Conservation (phyloP, 352 stramenopile species). For the Pythium vanterpoolii region DNA sequence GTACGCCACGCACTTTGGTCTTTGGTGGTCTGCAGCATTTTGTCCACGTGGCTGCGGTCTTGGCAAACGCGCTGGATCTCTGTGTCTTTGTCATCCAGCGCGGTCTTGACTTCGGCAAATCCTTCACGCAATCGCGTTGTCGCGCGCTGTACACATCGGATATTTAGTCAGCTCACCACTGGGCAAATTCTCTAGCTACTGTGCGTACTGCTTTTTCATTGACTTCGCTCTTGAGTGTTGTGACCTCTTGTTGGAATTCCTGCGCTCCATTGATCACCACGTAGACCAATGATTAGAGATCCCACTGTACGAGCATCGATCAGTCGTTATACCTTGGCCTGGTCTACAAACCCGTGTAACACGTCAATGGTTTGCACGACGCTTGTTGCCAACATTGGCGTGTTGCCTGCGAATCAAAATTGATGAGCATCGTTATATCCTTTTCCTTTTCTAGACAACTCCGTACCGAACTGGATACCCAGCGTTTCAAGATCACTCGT, state of each 20-base stretch:
- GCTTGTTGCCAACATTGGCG: not conserved
- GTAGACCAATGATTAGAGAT: not conserved
- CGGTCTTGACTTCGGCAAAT: constrained; percentile 45
- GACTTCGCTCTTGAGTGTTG: constrained; percentile 38
- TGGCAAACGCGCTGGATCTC: constrained; percentile 39
- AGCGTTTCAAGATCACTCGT: constrained; percentile 36
- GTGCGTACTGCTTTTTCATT: constrained; percentile 44
- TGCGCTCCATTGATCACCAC: too few species aligned
- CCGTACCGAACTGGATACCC: constrained; percentile 41
- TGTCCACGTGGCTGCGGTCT: constrained; percentile 26
- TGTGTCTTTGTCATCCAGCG: constrained; percentile 37
- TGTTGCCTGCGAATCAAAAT: constrained; percentile 7
- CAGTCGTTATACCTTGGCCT: constrained; percentile 22
- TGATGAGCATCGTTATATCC: not conserved
- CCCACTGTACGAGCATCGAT: not conserved
- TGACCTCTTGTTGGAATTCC: constrained; percentile 34
- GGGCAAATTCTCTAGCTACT: not conserved
- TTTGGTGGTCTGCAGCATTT: constrained; percentile 28
- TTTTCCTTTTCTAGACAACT: not conserved
- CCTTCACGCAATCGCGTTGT: constrained; percentile 51
- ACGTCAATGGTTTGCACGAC: constrained; percentile 25
- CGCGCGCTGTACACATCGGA: constrained; percentile 27
- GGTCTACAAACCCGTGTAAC: constrained; percentile 24
- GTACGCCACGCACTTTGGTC: constrained; percentile 32
- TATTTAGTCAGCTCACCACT: not conserved